Percentiles rank a stretch among this genome's conserved stretches.
Conservation (phyloP, 2,329 filamentous ascomycete species). For the Beauveria brongniartii region DNA sequence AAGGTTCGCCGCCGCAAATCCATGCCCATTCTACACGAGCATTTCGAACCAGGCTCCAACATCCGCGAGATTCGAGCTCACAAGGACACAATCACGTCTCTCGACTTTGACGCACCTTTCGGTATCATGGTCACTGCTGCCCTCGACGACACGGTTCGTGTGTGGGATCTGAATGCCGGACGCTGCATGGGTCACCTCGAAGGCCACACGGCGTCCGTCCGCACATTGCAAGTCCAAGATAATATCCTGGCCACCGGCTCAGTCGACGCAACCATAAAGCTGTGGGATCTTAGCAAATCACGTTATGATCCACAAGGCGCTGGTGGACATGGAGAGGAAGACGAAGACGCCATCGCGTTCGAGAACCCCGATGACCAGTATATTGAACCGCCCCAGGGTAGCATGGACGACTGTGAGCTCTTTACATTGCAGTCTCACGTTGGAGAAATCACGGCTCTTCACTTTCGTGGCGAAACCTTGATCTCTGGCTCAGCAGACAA, state of each 20-base stretch:
- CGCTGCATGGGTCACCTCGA: conserved; percentile 87
- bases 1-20: conserved; percentile 64
- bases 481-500: conserved; percentile 97
- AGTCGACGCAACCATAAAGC: conserved; percentile 84
- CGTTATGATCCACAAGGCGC: conserved; percentile 68
- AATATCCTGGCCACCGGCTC: conserved; percentile 93
- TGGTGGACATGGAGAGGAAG: conserved; percentile 50
- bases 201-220: conserved; percentile 89
- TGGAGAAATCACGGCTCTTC: conserved; percentile 86
- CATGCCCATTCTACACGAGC: conserved; percentile 92
- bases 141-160: conserved; percentile 84
- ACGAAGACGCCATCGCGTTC: conserved; percentile 63
- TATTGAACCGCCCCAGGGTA: conserved; percentile 65
- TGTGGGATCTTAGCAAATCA: conserved; percentile 91
- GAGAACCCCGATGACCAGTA: conserved; percentile 60
- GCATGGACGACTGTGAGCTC: conserved; percentile 83
- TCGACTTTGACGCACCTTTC: conserved; percentile 97
- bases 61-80: conserved; percentile 89
- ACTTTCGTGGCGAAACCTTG: conserved; percentile 81
- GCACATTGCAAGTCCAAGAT: conserved; percentile 87
- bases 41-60: conserved; percentile 80
- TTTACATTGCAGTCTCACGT: conserved; percentile 85
- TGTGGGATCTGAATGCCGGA: conserved; percentile 94
- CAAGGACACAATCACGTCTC: conserved; percentile 74
- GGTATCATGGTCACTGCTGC: conserved; percentile 89